Evolutionary conservation across 2,329 filamentous ascomycete genomes (phyloP).

Genomic region (Alternaria postmessia): DNA sequence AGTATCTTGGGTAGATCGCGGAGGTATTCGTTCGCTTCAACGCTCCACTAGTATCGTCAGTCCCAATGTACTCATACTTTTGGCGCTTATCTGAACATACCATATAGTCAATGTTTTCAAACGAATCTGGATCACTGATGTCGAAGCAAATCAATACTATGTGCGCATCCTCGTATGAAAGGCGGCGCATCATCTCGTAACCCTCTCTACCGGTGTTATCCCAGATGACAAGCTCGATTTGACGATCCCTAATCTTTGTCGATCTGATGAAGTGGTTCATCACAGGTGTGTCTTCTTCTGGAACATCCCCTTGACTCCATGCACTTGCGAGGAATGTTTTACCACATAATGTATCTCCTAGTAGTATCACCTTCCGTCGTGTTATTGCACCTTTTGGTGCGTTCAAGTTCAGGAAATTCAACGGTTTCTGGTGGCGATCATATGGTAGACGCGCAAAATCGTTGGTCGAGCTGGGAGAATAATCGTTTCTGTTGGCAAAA

Average conservation of each 20-base stretch:
- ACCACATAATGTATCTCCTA: slow-evolving; percentile 18
- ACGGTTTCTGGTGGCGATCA: background rate
- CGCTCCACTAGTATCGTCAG: slow-evolving; percentile 17
- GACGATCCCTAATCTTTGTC: background rate
- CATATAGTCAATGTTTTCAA: slow-evolving; percentile 19
- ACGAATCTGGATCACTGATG: slow-evolving; percentile 15
- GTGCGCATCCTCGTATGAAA: slow-evolving; percentile 10
- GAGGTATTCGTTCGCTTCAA: slow-evolving; percentile 18
- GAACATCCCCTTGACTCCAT: slow-evolving; percentile 2
- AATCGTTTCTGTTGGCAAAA: background rate
- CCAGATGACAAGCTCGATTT: slow-evolving; percentile 15
- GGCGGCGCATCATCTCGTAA: slow-evolving; percentile 7
- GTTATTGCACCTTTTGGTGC: background rate
- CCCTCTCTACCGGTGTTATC: slow-evolving; percentile 9
- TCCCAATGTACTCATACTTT: background rate
- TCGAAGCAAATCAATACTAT: slow-evolving; percentile 28
- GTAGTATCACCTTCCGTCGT: slow-evolving; percentile 16
- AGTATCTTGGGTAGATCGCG: slow-evolving; percentile 22
- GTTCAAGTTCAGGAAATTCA: background rate
- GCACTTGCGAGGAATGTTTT: slow-evolving; percentile 17
- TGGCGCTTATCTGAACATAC: slow-evolving; percentile 5
- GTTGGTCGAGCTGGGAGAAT: background rate
- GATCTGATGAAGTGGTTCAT: slow-evolving; percentile 2
- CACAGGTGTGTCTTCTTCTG: background rate
- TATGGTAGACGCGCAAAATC: background rate